Percentiles rank a stretch among this genome's conserved stretches.
These are phyloP conservation scores for Penicillium fimorum DNA, from an alignment of 495 filamentous ascomycete species.

Conservation along the genomic window DNA sequence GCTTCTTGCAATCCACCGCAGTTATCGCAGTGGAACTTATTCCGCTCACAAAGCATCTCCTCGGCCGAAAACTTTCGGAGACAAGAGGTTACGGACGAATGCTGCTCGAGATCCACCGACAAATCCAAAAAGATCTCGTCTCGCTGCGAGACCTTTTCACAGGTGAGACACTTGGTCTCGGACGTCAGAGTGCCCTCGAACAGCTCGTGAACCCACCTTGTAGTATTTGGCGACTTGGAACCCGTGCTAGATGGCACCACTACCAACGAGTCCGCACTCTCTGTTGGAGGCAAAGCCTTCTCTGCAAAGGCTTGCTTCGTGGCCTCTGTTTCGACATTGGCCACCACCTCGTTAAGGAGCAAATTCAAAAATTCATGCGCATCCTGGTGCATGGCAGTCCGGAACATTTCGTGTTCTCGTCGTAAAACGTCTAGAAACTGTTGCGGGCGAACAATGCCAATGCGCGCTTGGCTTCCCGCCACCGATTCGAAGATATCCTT, in stretches of 20 bases:
- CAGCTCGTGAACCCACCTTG: slow-evolving; percentile 94
- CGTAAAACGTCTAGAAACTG: slow-evolving; percentile 92
- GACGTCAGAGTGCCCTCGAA: slow-evolving; percentile 95
- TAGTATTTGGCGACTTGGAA: slow-evolving; percentile 51
- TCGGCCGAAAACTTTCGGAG: slow-evolving; percentile 93
- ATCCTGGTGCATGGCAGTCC: slow-evolving; percentile 95
- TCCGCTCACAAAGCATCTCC: slow-evolving; percentile 97
- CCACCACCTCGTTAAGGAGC: slow-evolving; percentile 92
- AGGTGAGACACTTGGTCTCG: slow-evolving; percentile 94
- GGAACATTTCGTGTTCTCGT: slow-evolving; percentile 96
- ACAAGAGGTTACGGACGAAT: slow-evolving; percentile 95
- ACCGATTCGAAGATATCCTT: slow-evolving; percentile 96
- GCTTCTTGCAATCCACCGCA: slow-evolving; percentile 97
- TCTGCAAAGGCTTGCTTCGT: slow-evolving; percentile 48
- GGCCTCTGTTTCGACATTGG: slow-evolving; percentile 84
- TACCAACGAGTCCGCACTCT: slow-evolving; percentile 42
- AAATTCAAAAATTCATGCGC: slow-evolving; percentile 96
- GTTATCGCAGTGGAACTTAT: slow-evolving; percentile 98
- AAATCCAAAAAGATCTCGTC: slow-evolving; percentile 95
- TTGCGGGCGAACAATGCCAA: slow-evolving; percentile 88
- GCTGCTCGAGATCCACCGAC: slow-evolving; percentile 92
- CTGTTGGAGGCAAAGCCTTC: slow-evolving; percentile 35
- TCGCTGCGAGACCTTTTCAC: slow-evolving; percentile 90
- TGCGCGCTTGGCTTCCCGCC: slow-evolving; percentile 75
- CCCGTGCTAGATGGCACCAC: slow-evolving; percentile 46